Percentiles rank a stretch among this genome's conserved stretches.
phyloP scores from a whole-genome alignment of 352 stramenopile species.

The Saprolegnia parasitica region DNA sequence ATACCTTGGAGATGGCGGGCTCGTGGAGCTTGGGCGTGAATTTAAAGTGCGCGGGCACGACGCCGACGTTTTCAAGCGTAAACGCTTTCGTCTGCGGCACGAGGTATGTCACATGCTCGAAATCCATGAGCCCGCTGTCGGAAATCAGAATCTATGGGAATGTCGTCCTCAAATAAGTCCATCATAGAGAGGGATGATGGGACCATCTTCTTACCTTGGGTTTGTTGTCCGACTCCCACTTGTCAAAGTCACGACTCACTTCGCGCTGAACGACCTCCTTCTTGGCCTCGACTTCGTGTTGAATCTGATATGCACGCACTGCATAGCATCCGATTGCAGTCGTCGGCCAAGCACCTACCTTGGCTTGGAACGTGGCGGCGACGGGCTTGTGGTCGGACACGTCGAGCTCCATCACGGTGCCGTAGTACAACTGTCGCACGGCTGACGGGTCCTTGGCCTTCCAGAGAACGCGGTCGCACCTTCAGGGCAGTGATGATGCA shows the following conservation, averaged over 20 bases:
- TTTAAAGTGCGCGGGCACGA: constrained; percentile 92
- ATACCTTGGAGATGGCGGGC: constrained; percentile 73
- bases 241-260: constrained; percentile 93
- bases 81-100: constrained; percentile 59
- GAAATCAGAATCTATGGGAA: constrained; percentile 17
- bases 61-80: constrained; percentile 87
- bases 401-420: constrained; percentile 82
- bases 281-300: constrained; percentile 88
- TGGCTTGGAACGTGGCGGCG: constrained; percentile 86
- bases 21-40: constrained; percentile 90
- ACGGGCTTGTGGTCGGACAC: constrained; percentile 99
- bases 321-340: not conserved
- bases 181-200: not conserved
- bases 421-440: constrained; percentile 80
- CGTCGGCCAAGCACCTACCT: constrained; percentile 36
- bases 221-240: constrained; percentile 95
- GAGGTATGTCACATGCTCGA: constrained; percentile 58
- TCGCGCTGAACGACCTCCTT: constrained; percentile 89
- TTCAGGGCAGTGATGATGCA: too few relatives aligned
- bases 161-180: too few relatives aligned
- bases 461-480: constrained; percentile 85
- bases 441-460: constrained; percentile 50
- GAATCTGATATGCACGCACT: too few relatives aligned
- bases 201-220: constrained; percentile 71
- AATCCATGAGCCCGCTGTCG: constrained; percentile 59